Conservation (phyloP, 2,329 filamentous ascomycete species). For the Lasiodiplodia sp. region DNA sequence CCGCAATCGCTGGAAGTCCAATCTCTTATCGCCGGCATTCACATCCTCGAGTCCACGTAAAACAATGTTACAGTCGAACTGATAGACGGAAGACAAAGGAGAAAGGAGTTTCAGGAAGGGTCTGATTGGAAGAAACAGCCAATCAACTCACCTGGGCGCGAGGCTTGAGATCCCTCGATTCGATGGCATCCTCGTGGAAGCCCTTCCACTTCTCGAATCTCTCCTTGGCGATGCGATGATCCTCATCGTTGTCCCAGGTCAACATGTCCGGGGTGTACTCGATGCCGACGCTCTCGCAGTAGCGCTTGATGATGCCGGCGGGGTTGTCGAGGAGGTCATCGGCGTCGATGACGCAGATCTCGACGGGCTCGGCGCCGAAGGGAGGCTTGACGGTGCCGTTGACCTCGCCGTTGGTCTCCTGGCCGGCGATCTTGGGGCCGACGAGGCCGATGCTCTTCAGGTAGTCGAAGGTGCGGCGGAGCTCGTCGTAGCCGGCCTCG, state of each 20-base stretch:
- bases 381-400: constrained; percentile 25
- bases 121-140: constrained; percentile 20
- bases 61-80: constrained; percentile 6
- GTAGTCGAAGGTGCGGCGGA: constrained; percentile 87
- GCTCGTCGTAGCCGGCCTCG: constrained; percentile 90
- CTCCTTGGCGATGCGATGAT: constrained; percentile 70
- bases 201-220: constrained; percentile 97
- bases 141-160: constrained; percentile 63
- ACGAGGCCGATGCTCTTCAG: constrained; percentile 73
- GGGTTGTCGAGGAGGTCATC: constrained; percentile 93
- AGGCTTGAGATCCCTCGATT: constrained; percentile 77
- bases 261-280: constrained; percentile 81
- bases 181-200: constrained; percentile 93
- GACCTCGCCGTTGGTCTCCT: constrained; percentile 30
- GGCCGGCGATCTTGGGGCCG: constrained; percentile 69
- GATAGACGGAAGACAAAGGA: constrained; percentile 19
- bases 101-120: background rate
- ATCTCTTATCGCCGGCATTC: constrained; percentile 7
- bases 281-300: constrained; percentile 82
- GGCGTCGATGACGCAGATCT: constrained; percentile 88
- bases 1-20: background rate
- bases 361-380: constrained; percentile 52
- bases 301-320: constrained; percentile 74
- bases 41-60: constrained; percentile 17
- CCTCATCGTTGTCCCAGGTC: constrained; percentile 79